Percentiles rank a stretch among this genome's conserved stretches.
Conservation (phyloP, 805 yeast species). For the Schizosaccharomyces osmophilus region DNA sequence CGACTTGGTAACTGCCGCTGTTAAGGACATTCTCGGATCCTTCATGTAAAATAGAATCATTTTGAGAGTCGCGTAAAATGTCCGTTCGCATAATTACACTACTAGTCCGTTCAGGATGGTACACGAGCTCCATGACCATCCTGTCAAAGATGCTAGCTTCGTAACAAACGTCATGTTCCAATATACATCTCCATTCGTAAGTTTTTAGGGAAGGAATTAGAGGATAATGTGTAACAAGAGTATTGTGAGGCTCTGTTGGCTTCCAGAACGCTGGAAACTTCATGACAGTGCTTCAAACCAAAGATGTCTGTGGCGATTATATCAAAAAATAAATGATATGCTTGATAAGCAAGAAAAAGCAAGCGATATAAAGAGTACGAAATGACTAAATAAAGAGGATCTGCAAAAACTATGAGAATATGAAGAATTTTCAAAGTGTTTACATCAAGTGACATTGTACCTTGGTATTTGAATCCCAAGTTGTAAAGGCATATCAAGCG, state of each 20-base stretch:
- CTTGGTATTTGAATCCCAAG: too few relatives aligned
- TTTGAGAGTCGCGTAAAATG: slow-evolving; percentile 17
- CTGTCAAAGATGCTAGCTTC: not conserved
- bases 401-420: too few relatives aligned
- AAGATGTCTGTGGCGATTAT: too few relatives aligned
- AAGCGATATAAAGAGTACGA: too few relatives aligned
- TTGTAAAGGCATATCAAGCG: too few relatives aligned
- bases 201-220: not conserved
- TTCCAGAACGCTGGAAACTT: not conserved
- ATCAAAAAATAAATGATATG: too few relatives aligned
- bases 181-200: not conserved
- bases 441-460: too few relatives aligned
- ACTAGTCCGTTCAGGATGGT: slow-evolving; percentile 1
- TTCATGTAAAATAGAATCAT: slow-evolving; percentile 2
- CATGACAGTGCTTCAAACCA: not conserved
- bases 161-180: not conserved
- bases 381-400: too few relatives aligned
- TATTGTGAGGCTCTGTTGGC: not conserved
- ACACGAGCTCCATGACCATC: not conserved
- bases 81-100: slow-evolving; percentile 53
- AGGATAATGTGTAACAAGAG: not conserved
- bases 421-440: too few relatives aligned
- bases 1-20: slow-evolving; percentile 3
- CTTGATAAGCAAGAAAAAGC: too few relatives aligned
- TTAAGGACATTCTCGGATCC: too few relatives aligned